These are phyloP conservation scores for Dipteronia dyeriana DNA, from an alignment of 345 rosid species.

Conservation along the genomic window DNA sequence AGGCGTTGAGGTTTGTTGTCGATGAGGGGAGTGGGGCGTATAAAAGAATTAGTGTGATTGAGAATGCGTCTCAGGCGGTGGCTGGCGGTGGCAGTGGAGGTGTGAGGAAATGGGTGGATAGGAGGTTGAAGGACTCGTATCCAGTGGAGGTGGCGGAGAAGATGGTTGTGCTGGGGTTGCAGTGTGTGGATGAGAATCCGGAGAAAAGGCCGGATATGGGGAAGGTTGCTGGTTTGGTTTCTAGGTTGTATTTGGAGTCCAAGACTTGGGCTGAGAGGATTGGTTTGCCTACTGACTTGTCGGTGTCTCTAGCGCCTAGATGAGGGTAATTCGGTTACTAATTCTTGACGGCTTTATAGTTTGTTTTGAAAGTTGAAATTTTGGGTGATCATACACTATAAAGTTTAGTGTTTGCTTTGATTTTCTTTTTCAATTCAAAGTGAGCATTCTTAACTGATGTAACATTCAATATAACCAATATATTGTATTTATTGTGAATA, in stretches of 20 bases:
- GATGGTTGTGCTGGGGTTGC: conserved; percentile 49
- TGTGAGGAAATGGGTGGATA: conserved; percentile 60
- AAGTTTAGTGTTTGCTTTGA: background rate
- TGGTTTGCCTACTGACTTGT: conserved; percentile 41
- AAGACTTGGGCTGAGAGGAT: conserved; percentile 48
- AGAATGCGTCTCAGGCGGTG: conserved; percentile 41
- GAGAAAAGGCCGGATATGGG: conserved; percentile 54
- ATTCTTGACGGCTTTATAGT: background rate
- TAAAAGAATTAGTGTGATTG: conserved; percentile 40
- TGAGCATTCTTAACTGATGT: conserved; percentile 5
- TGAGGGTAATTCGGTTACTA: conserved; percentile 21
- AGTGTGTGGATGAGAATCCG: conserved; percentile 55
- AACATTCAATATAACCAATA: background rate
- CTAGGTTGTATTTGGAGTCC: conserved; percentile 49
- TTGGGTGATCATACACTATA: background rate
- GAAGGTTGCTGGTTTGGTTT: conserved; percentile 39
- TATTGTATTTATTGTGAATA: conserved; percentile 14
- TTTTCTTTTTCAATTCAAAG: background rate
- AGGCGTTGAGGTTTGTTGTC: conserved; percentile 38
- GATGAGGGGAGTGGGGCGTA: conserved; percentile 39
- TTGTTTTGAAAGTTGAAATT: background rate
- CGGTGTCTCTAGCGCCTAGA: conserved; percentile 58
- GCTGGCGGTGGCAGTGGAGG: conserved; percentile 30
- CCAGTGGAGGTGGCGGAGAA: conserved; percentile 65
- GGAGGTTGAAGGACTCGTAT: conserved; percentile 58